These are phyloP conservation scores for Apiotrichum porosum DNA, from an alignment of 1,284 basidiomycete genomes.

Conservation along the genomic window DNA sequence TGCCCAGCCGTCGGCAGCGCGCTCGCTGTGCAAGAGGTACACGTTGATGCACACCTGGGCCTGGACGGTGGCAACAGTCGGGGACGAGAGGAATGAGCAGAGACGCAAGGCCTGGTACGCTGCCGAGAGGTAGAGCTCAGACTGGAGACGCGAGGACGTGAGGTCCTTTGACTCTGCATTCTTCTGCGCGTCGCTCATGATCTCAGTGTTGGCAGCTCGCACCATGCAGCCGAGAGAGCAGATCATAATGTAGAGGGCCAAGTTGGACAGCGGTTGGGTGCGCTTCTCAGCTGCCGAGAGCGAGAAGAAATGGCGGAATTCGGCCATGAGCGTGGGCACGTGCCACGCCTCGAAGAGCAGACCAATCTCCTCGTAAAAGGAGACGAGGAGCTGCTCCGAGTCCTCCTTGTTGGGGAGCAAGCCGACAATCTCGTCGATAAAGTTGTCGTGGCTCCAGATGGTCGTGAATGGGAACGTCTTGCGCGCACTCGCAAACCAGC, in stretches of 20 bases:
- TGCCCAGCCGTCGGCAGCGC: slow-evolving; percentile 45
- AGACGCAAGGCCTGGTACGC: slow-evolving; percentile 47
- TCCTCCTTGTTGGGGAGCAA: slow-evolving; percentile 40
- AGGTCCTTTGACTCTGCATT: slow-evolving; percentile 24
- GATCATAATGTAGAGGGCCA: slow-evolving; percentile 46
- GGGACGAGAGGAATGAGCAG: slow-evolving; percentile 47
- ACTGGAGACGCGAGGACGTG: slow-evolving; percentile 44
- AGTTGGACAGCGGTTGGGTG: slow-evolving; percentile 38
- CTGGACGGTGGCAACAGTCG: slow-evolving; percentile 42
- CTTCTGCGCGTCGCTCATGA: slow-evolving; percentile 30
- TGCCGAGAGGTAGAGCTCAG: slow-evolving; percentile 47
- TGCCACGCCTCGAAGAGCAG: slow-evolving; percentile 44
- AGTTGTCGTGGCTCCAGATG: slow-evolving; percentile 50
- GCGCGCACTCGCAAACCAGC: slow-evolving; percentile 43
- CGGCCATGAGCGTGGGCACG: slow-evolving; percentile 35
- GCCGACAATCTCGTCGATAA: slow-evolving; percentile 45
- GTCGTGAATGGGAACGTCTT: slow-evolving; percentile 50
- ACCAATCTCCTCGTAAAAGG: slow-evolving; percentile 40
- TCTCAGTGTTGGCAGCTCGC: slow-evolving; percentile 39
- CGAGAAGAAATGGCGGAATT: slow-evolving; percentile 41
- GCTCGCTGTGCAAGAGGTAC: slow-evolving; percentile 45
- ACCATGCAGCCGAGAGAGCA: slow-evolving; percentile 45
- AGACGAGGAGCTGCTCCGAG: slow-evolving; percentile 37
- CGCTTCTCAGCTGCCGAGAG: slow-evolving; percentile 34
- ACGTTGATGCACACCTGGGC: slow-evolving; percentile 43